These are phyloP conservation scores for Akanthomyces uredinophilus DNA, from an alignment of 2,329 filamentous ascomycete species.

Conservation along the genomic window DNA sequence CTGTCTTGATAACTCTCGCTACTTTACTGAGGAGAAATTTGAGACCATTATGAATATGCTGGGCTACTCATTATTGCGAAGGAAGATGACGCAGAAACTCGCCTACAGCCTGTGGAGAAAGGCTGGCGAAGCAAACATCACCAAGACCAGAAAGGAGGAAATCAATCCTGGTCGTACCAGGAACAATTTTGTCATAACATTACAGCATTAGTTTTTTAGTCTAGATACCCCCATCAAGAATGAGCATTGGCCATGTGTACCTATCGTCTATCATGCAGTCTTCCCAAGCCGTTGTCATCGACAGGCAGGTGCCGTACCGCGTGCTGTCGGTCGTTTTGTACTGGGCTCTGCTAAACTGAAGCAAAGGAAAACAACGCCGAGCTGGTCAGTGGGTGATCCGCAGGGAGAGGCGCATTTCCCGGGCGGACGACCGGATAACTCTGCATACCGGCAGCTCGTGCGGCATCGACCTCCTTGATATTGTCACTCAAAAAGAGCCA, in stretches of 20 bases:
- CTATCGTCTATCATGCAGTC: background rate
- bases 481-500: slow-evolving; percentile 84
- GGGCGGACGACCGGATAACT: slow-evolving; percentile 59
- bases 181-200: slow-evolving; percentile 86
- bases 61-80: slow-evolving; percentile 61
- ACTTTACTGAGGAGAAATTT: slow-evolving; percentile 69
- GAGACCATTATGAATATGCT: slow-evolving; percentile 68
- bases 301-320: background rate
- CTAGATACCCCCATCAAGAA: background rate
- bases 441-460: slow-evolving; percentile 57
- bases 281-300: background rate
- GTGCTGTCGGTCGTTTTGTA: background rate
- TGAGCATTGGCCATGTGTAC: background rate
- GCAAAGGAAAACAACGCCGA: slow-evolving; percentile 25
- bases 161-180: slow-evolving; percentile 67
- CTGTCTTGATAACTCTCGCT: slow-evolving; percentile 85
- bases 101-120: slow-evolving; percentile 83
- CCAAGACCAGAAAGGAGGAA: slow-evolving; percentile 57
- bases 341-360: background rate
- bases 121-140: slow-evolving; percentile 16
- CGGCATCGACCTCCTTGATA: slow-evolving; percentile 61
- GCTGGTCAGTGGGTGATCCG: slow-evolving; percentile 36
- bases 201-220: slow-evolving; percentile 36
- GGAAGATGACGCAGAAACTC: slow-evolving; percentile 76
- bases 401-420: slow-evolving; percentile 61